Base-by-base conservation (phyloP, 805 yeast species). In the Lipomyces sp. region DNA sequence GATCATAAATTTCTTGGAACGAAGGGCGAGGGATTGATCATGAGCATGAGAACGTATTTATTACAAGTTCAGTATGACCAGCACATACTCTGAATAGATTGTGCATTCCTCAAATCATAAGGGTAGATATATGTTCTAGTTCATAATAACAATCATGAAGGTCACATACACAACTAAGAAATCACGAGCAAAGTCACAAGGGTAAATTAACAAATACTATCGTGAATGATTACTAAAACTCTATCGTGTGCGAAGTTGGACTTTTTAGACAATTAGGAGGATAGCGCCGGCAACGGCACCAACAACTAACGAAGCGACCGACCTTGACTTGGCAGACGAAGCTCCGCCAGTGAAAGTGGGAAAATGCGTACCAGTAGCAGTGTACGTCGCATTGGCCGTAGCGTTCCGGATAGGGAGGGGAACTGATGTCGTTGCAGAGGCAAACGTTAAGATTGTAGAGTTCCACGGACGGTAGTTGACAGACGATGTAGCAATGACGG, bases 401-500 rank as follows among this genome's bases (percentile, higher is more conserved):
- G 18, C 59, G 15, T 29, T 34, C 30, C 42, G 2, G 59, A 13
- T 35, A 29, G 59, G 32, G 7, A 39, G 3, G 3, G 59, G 48
- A 13, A 39, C 15, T 3, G 59, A 55, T n/a, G 59, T 11, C 10
- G 34, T 18, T 2, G 15, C 48, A 5, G 59, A 55, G 32, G 59
- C 13, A 13, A 39, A 29, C 3, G 30, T 55, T 29, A 29, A 4
- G n/a, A 24, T 13, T 37, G 60, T 39, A 34, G 60, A 32, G 33
- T 54, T 24, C 51, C 53, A 30, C 39, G 15, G 24, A 29, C 56
- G 32, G 30, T 57, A 11, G 55, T 34, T 32, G 53, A 7, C 37
- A 29, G 60, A n/a, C 24, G 24, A 32, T 42, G 64, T 61, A 30
- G 66, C 10, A 6, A 64, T n/a, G 30, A 60, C 54, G n/a, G 62